A percentile compares a stretch with the other conserved stretches of the same genome.
phyloP scores from a whole-genome alignment of 2,329 filamentous ascomycete species.

The Neurospora sp. region DNA sequence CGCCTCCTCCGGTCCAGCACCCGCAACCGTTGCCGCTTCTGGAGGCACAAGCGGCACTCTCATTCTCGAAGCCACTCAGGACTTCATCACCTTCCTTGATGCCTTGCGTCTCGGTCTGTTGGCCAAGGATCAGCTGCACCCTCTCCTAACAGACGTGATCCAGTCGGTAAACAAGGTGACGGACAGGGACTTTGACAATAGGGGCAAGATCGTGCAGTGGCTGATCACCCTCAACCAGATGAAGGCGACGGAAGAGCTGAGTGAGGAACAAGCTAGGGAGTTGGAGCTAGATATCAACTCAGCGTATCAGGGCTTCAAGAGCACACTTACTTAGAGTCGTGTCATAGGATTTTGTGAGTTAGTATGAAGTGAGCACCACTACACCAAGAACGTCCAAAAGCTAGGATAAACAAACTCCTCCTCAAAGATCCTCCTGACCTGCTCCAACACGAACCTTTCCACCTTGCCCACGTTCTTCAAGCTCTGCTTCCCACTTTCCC shows the following conservation, averaged over 20 bases:
- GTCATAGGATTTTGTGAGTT: not conserved
- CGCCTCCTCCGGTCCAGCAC: conserved; percentile 35
- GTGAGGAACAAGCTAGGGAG: conserved; percentile 78
- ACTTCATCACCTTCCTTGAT: conserved; percentile 97
- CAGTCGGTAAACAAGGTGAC: conserved; percentile 97
- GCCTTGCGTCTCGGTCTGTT: conserved; percentile 85
- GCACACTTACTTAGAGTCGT: conserved; percentile 47
- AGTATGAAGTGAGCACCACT: conserved; percentile 7
- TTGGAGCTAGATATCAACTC: conserved; percentile 88
- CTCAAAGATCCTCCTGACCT: conserved; percentile 94
- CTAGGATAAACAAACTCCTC: conserved; percentile 98
- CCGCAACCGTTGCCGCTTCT: conserved; percentile 30
- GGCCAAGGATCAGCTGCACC: conserved; percentile 94
- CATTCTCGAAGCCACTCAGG: conserved; percentile 86
- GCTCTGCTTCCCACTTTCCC: conserved; percentile 85
- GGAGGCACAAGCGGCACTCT: conserved; percentile 49
- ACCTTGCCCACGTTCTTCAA: conserved; percentile 98
- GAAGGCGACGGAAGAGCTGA: conserved; percentile 86
- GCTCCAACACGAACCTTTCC: conserved; percentile 91
- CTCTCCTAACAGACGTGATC: conserved; percentile 87
- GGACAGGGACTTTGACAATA: conserved; percentile 85
- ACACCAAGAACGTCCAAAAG: conserved; percentile 96
- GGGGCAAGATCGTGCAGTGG: conserved; percentile 98
- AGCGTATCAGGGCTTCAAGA: conserved; percentile 90
- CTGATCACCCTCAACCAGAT: conserved; percentile 95